These are phyloP conservation scores for Mitragyna speciosa DNA, from an alignment of 257 asterid species.

Conservation along the genomic window DNA sequence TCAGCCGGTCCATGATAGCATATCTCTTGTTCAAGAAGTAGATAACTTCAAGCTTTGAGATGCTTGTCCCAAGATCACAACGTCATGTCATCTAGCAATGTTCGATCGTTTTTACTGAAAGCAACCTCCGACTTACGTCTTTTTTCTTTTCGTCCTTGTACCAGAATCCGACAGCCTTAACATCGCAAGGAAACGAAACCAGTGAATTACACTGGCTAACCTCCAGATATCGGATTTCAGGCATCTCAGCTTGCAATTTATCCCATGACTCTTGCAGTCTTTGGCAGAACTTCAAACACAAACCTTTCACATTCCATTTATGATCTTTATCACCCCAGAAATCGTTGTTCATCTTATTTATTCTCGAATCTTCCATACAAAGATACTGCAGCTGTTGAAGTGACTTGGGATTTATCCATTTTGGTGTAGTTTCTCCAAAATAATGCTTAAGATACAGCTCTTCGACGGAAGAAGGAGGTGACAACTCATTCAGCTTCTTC, in stretches of 20 bases:
- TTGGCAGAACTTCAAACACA: slow-evolving; percentile 33
- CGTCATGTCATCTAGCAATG: neutral
- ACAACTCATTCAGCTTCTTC: slow-evolving; percentile 15
- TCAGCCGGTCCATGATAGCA: no score
- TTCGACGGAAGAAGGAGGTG: slow-evolving; percentile 13
- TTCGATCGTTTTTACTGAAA: slow-evolving; percentile 3
- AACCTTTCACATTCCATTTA: slow-evolving; percentile 27
- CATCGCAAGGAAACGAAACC: slow-evolving; percentile 13
- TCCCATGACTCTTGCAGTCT: slow-evolving; percentile 18
- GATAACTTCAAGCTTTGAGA: neutral
- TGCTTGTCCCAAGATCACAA: neutral
- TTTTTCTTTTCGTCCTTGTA: slow-evolving; percentile 9
- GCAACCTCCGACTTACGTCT: neutral
- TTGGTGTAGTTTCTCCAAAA: slow-evolving; percentile 26
- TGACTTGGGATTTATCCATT: slow-evolving; percentile 30
- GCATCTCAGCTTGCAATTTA: slow-evolving; percentile 15
- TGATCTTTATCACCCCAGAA: slow-evolving; percentile 11
- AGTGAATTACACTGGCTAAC: slow-evolving; percentile 23
- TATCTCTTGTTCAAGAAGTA: no score
- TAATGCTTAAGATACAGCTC: slow-evolving; percentile 29
- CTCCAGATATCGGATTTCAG: slow-evolving; percentile 22
- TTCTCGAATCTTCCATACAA: slow-evolving; percentile 30
- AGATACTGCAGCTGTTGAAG: slow-evolving; percentile 31
- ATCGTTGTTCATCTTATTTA: slow-evolving; percentile 3
- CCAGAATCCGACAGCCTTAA: slow-evolving; percentile 16